These are phyloP conservation scores for Sporodiniella umbellata DNA, from an alignment of 371 early-diverging fungal species.

Conservation along the genomic window DNA sequence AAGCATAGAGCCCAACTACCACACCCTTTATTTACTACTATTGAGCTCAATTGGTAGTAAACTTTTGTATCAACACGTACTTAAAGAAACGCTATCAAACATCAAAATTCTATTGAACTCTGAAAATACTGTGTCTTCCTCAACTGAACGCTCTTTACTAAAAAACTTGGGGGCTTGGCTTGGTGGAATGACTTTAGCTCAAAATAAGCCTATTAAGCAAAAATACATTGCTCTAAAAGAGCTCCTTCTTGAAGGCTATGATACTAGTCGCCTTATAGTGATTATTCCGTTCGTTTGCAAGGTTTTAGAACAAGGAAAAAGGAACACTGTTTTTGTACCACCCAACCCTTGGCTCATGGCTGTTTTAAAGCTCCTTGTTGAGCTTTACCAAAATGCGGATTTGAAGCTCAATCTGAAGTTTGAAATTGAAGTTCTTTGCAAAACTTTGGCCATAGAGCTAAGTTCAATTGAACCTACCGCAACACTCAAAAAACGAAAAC, in stretches of 20 bases:
- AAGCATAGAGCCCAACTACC: slow-evolving; percentile 94
- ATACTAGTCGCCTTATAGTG: slow-evolving; percentile 83
- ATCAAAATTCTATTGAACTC: slow-evolving; percentile 88
- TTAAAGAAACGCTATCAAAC: slow-evolving; percentile 87
- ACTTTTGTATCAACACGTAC: slow-evolving; percentile 64
- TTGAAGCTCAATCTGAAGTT: slow-evolving; percentile 94
- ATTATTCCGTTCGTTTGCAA: slow-evolving; percentile 98
- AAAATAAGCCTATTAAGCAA: slow-evolving; percentile 90
- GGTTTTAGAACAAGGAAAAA: slow-evolving; percentile 84
- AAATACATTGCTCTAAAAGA: slow-evolving; percentile 93
- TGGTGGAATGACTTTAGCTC: slow-evolving; percentile 93
- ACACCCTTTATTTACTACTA: slow-evolving; percentile 79
- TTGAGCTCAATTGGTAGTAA: slow-evolving; percentile 67
- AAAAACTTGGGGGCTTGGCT: slow-evolving; percentile 98
- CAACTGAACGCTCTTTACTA: slow-evolving; percentile 82
- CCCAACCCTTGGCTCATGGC: slow-evolving; percentile 99
- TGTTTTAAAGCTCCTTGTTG: slow-evolving; percentile 84
- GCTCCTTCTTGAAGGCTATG: slow-evolving; percentile 88
- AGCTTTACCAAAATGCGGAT: slow-evolving; percentile 90
- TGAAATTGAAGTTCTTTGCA: slow-evolving; percentile 96
- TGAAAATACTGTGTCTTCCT: slow-evolving; percentile 88
- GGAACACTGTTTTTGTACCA: slow-evolving; percentile 86
- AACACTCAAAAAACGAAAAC: slow-evolving; percentile 66
- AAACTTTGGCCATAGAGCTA: slow-evolving; percentile 80
- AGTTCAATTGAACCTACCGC: slow-evolving; percentile 62